A percentile compares a stretch with the other conserved stretches of the same genome.
Evolutionary conservation across 169 alveolate genomes (phyloP).

Genomic region (Plasmodium sp.): DNA sequence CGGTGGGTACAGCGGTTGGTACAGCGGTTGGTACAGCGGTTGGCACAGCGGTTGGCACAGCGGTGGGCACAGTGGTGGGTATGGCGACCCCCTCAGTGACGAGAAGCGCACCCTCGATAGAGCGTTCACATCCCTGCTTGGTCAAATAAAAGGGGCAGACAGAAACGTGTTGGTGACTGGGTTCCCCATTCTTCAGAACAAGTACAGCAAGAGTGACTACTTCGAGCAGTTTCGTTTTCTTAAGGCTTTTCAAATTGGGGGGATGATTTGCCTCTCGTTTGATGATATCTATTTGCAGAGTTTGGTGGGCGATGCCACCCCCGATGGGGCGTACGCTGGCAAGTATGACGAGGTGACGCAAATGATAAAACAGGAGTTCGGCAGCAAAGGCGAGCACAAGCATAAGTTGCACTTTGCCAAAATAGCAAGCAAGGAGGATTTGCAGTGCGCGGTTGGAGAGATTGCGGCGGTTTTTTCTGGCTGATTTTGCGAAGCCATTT

Average conservation of each 20-base stretch:
- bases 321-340: neutral
- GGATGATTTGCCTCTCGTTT: constrained; percentile 27
- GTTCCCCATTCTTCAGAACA: constrained; percentile 36
- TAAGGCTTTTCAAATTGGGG: constrained; percentile 26
- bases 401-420: constrained; percentile 19
- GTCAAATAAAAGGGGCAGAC: constrained; percentile 34
- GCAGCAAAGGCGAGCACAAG: neutral
- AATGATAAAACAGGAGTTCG: constrained; percentile 11
- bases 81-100: neutral
- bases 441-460: constrained; percentile 3
- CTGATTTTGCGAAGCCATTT: neutral
- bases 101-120: neutral
- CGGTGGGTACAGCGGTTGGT: neutral
- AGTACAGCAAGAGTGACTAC: constrained; percentile 20
- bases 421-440: neutral
- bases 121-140: neutral
- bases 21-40: too few species aligned
- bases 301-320: neutral
- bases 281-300: neutral
- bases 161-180: constrained; percentile 51
- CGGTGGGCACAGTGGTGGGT: neutral
- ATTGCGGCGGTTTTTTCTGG: neutral
- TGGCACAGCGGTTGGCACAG: neutral
- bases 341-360: constrained; percentile 9
- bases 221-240: constrained; percentile 57